Evolutionary conservation across 2,329 filamentous ascomycete genomes (phyloP).

Genomic region (Aspergillus fijiensis): DNA sequence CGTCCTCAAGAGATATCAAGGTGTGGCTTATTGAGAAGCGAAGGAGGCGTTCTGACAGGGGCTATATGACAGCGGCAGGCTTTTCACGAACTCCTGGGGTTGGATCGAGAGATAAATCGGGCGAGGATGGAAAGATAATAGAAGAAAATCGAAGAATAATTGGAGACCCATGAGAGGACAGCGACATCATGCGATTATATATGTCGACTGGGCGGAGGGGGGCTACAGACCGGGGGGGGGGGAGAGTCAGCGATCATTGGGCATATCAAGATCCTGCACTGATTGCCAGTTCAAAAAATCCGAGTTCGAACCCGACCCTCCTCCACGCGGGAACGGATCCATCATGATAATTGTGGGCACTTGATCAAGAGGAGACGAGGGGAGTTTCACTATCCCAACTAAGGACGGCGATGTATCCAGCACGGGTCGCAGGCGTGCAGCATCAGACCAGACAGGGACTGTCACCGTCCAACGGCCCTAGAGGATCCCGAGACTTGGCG

Average conservation of each 20-base stretch:
- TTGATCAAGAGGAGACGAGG: neutral
- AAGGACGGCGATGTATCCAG: neutral
- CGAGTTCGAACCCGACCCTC: conserved; percentile 3
- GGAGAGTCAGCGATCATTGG: neutral
- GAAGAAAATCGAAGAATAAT: conserved; percentile 9
- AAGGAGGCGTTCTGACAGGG: neutral
- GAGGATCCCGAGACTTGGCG: conserved; percentile 7
- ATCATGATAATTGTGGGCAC: conserved; percentile 3
- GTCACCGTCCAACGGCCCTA: conserved; percentile 1
- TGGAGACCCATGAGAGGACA: conserved; percentile 7
- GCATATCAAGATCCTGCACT: conserved; percentile 3
- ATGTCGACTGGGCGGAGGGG: conserved; percentile 9
- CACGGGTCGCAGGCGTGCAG: neutral
- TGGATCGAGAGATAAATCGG: neutral
- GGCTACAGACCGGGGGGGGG: neutral
- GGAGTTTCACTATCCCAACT: conserved; percentile 4
- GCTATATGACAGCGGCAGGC: neutral
- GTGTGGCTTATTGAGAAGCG: neutral
- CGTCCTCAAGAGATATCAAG: neutral
- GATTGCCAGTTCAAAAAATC: neutral
- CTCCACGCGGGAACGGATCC: conserved; percentile 9
- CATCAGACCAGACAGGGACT: conserved; percentile 7
- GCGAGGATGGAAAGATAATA: conserved; percentile 2
- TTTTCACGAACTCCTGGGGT: conserved; percentile 13
- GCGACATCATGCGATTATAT: conserved; percentile 22